Evolutionary conservation across 78 protist genomes (phyloP).

Genomic region (Dictyostelium purpureum): DNA sequence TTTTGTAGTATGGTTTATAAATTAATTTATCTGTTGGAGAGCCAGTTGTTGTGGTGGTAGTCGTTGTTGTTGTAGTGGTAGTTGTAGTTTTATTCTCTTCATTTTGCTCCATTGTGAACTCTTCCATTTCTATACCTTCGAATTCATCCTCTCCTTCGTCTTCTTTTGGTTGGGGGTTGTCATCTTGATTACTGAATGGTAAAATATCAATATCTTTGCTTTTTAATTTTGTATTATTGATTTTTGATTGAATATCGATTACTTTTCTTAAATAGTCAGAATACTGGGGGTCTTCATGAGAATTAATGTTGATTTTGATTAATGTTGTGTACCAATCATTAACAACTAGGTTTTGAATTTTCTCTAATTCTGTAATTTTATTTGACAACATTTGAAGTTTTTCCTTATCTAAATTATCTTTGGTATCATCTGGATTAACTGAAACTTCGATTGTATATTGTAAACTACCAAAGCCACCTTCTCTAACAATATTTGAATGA

Average conservation of each 20-base stretch:
- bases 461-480: conserved; percentile 77
- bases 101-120: background rate
- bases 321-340: conserved; percentile 68
- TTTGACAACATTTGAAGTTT: background rate
- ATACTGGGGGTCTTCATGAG: conserved; percentile 8
- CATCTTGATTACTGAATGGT: background rate
- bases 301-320: conserved; percentile 24
- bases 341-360: background rate
- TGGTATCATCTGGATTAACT: conserved; percentile 11
- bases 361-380: conserved; percentile 34
- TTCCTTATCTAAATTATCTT: background rate
- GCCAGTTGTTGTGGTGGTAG: background rate
- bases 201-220: conserved; percentile 31
- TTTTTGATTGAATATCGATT: conserved; percentile 13
- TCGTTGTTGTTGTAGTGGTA: conserved; percentile 15
- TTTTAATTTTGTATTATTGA: conserved; percentile 30
- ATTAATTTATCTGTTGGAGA: background rate
- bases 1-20: conserved; percentile 38
- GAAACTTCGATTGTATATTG: conserved; percentile 29
- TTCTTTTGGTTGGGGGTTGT: background rate
- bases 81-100: conserved; percentile 4
- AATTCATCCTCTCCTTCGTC: background rate
- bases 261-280: conserved; percentile 35
- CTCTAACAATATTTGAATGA: conserved; percentile 22
- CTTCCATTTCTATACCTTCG: conserved; percentile 58